Evolutionary conservation across 805 yeast genomes (phyloP).

Genomic region (Wickerhamomyces alni): DNA sequence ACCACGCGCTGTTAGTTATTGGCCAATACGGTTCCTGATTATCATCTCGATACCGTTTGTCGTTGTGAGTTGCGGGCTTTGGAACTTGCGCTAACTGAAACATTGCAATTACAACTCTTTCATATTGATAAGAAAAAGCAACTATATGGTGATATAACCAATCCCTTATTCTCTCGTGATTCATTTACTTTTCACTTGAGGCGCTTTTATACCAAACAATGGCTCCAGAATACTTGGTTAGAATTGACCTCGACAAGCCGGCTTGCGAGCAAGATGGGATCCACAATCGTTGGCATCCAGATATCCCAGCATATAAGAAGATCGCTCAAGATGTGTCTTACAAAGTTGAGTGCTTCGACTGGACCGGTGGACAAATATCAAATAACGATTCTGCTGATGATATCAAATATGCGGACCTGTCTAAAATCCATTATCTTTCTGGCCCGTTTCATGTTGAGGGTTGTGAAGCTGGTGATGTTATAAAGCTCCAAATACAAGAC

Average conservation of each 20-base stretch:
- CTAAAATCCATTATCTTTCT: slow-evolving; percentile 41
- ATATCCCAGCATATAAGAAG: slow-evolving; percentile 35
- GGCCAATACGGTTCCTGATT: too few relatives aligned
- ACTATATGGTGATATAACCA: not conserved
- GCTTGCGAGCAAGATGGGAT: slow-evolving; percentile 41
- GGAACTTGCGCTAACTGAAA: too few relatives aligned
- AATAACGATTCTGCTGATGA: slow-evolving; percentile 45
- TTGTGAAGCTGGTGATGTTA: slow-evolving; percentile 42
- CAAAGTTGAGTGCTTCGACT: slow-evolving; percentile 45
- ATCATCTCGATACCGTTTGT: too few relatives aligned
- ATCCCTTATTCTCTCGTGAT: not conserved
- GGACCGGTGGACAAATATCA: slow-evolving; percentile 48
- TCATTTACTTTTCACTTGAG: not conserved
- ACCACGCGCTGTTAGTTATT: too few relatives aligned
- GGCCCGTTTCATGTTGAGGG: slow-evolving; percentile 43
- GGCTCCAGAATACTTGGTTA: slow-evolving; percentile 12
- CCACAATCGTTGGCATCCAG: slow-evolving; percentile 52
- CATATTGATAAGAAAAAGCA: too few relatives aligned
- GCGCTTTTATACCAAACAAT: not conserved
- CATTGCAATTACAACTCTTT: too few relatives aligned
- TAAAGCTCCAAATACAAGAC: slow-evolving; percentile 44
- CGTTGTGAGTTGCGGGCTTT: too few relatives aligned
- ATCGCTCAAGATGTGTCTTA: slow-evolving; percentile 38
- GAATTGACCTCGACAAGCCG: slow-evolving; percentile 36
- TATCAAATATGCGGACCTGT: slow-evolving; percentile 37